Percentiles rank a stretch among this genome's conserved stretches.
Evolutionary conservation across 768 basidiomycete species (phyloP).

Genomic region (Hericium alpestre): DNA sequence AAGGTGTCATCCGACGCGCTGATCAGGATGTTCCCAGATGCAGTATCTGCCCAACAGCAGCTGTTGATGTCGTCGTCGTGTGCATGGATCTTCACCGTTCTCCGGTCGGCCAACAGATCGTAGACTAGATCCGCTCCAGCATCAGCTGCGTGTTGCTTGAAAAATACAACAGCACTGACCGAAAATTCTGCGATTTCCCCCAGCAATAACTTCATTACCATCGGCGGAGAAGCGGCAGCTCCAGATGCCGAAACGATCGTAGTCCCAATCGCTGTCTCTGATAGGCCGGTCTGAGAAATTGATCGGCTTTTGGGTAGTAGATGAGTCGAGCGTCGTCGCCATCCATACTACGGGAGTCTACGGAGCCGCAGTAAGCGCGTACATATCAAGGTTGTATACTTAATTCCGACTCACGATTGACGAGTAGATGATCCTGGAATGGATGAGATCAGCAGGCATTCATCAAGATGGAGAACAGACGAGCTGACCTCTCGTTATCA

Average conservation of each 20-base stretch:
- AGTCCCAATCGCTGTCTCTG: conserved; percentile 23
- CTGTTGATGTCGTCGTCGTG: conserved; percentile 91
- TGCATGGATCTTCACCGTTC: conserved; percentile 78
- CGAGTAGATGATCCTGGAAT: conserved; percentile 77
- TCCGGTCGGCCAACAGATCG: conserved; percentile 69
- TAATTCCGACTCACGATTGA: conserved; percentile 51
- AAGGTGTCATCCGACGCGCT: conserved; percentile 93
- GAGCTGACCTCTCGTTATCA: conserved; percentile 67
- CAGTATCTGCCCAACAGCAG: conserved; percentile 90
- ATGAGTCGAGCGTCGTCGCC: conserved; percentile 59
- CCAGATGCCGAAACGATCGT: conserved; percentile 65
- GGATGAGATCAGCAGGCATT: background rate
- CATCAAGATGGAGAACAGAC: background rate
- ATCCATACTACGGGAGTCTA: conserved; percentile 67
- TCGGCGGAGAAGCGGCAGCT: conserved; percentile 95
- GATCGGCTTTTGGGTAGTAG: conserved; percentile 53
- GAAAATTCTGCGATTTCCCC: conserved; percentile 74
- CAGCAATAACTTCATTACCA: conserved; percentile 90
- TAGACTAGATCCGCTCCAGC: conserved; percentile 48
- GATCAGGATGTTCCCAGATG: conserved; percentile 87
- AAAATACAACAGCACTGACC: conserved; percentile 28
- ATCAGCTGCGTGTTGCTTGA: too few relatives aligned
- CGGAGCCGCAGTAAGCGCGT: conserved; percentile 2
- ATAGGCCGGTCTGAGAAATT: conserved; percentile 24
- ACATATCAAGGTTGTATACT: background rate